Evolutionary conservation across 768 basidiomycete species (phyloP), one percentile per base, ranked within the genome.

Genomic region (Hypsizygus marmoreus): DNA sequence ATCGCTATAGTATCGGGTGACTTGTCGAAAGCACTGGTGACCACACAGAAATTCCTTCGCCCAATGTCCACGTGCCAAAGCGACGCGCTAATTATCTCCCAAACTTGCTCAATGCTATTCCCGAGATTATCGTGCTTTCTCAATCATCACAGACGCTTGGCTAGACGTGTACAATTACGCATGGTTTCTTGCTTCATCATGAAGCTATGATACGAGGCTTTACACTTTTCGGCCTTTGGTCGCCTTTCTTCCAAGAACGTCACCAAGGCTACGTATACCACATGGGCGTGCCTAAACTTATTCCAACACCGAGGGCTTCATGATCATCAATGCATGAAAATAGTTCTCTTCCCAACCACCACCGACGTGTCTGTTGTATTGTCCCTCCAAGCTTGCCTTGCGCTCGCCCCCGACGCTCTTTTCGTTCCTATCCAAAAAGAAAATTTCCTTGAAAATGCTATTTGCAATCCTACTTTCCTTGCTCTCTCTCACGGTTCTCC

Each of bases 401-500:
- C 28, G 50, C 64, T 63, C 57, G 62, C 69, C 61, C 63, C 54
- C 57, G 64, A 60, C 71, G 52, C 58, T 73, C 71, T 37, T 72
- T 71, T 60, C 44, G 34, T 32, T 19, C 26, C 34, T 23, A n/a
- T n/a, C n/a, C n/a, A n/a, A n/a, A n/a, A n/a, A n/a, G n/a, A n/a
- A n/a, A n/a, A n/a, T n/a, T n/a, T n/a, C n/a, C n/a, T n/a, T n/a
- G n/a, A 23, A 30, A 30, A 50, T 54, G 49, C n/a, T 47, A 20
- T 39, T 38, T 5, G 10, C 50, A 11, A 2, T 29, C 16, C 28
- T 45, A n/a, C 39, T 31, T 26, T 44, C 17, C 40, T 45, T 28
- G 12, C 49, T 50, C 40, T 47, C 22, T 17, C 31, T 29, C 14
- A 16, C 28, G 11, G 32, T 19, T 6, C 33, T 49, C 12, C 14